phyloP scores from a whole-genome alignment of 495 filamentous ascomycete genomes.

The Lasiosphaeria ovina region DNA sequence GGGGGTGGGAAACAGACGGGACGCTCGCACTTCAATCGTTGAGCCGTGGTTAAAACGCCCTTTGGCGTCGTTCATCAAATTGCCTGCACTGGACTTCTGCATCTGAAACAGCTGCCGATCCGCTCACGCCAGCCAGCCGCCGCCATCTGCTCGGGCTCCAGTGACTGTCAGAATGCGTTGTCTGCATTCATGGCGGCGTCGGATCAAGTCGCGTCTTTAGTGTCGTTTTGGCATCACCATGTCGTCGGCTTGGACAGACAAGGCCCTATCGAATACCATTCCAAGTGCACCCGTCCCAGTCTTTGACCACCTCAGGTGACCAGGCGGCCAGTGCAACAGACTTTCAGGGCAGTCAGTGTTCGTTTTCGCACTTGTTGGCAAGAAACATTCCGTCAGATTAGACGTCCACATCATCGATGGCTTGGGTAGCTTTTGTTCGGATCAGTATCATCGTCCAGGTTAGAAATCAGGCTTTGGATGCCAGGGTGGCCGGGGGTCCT shows the following conservation, averaged over 20 bases:
- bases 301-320: not conserved
- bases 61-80: not conserved
- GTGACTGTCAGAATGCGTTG: not conserved
- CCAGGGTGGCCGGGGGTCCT: not conserved
- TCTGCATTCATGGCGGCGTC: not conserved
- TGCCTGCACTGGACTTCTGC: not conserved
- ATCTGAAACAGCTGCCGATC: not conserved
- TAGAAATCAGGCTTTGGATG: not conserved
- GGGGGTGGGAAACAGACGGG: no score
- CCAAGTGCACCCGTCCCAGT: not conserved
- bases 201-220: not conserved
- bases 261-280: not conserved
- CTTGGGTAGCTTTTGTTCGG: not conserved
- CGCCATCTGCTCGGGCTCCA: not conserved
- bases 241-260: not conserved
- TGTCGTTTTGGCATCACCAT: not conserved
- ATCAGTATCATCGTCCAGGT: not conserved
- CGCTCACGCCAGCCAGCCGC: not conserved
- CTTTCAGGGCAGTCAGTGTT: not conserved
- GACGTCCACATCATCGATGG: not conserved
- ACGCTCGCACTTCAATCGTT: not conserved
- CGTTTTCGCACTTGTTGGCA: not conserved
- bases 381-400: not conserved
- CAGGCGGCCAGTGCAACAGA: constrained; percentile 1
- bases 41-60: not conserved